Conservation (phyloP, 805 yeast species). For the Candida corydali region DNA sequence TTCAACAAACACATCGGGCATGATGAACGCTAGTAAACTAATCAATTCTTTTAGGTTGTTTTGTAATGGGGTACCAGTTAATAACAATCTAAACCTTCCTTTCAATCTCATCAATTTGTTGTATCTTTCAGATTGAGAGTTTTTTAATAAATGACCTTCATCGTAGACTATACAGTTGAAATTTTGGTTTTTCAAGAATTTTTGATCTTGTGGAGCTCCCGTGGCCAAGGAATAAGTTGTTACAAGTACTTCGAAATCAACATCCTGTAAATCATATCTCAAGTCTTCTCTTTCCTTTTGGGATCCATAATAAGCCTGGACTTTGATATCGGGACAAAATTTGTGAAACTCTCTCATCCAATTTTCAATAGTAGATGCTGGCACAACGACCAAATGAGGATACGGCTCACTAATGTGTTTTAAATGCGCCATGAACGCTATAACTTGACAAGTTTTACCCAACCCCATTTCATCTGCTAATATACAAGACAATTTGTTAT, state of each 20-base stretch:
- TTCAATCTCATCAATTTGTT: slow-evolving; percentile 76
- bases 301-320: slow-evolving; percentile 92
- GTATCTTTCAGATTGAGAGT: slow-evolving; percentile 84
- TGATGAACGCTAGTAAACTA: slow-evolving; percentile 83
- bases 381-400: slow-evolving; percentile 93
- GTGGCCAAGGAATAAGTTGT: slow-evolving; percentile 93
- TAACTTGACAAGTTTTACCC: slow-evolving; percentile 96
- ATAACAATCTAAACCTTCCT: slow-evolving; percentile 78
- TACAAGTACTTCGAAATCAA: slow-evolving; percentile 79
- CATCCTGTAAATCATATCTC: slow-evolving; percentile 59
- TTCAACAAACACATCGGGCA: slow-evolving; percentile 77
- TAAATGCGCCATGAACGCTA: slow-evolving; percentile 82
- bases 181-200: slow-evolving; percentile 66
- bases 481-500: slow-evolving; percentile 79
- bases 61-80: slow-evolving; percentile 97
- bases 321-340: slow-evolving; percentile 76
- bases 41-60: slow-evolving; percentile 88
- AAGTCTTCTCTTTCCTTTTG: slow-evolving; percentile 81
- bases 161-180: slow-evolving; percentile 92
- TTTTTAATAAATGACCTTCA: slow-evolving; percentile 96
- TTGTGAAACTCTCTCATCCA: slow-evolving; percentile 94
- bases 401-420: slow-evolving; percentile 62
- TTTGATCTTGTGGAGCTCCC: slow-evolving; percentile 76
- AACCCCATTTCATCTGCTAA: slow-evolving; percentile 98
- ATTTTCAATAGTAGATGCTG: slow-evolving; percentile 93